Base-by-base conservation (phyloP, 139 green algal genomes). In the Klebsormidium nitens region DNA sequence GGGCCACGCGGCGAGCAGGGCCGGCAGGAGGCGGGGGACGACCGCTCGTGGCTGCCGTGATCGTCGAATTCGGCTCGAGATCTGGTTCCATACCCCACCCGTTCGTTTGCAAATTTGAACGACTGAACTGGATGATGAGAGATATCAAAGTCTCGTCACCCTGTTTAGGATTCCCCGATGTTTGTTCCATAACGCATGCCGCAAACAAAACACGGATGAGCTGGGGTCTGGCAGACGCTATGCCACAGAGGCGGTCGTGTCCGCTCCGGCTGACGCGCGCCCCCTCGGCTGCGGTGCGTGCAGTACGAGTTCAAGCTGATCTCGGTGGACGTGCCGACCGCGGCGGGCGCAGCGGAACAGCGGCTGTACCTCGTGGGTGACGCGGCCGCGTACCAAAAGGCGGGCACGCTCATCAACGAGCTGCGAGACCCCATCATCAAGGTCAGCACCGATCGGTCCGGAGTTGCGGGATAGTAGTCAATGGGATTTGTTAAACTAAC, bases 301-400 rank as follows among this genome's bases (percentile, higher is more conserved):
- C 66, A 78, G 75, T 81, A 82, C 39, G 39, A 81, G 37, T 82
- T 82, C 72, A 82, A 82, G 74, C 49, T 82, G 29, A 36, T 82
- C 3, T 74, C 75, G 3, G 37, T 82, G 3, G 75, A 82, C 29
- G 75, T 82, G 5, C 57, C 72, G 4, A 65, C 72, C 3, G 69
- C 71, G 3, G 47, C 3, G 40, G 59, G 44, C 3, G 39, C 19
- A 29, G 36, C 47, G 42, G 60, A 81, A 5, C 37, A 67, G 50
- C 26, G 71, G 8, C 64, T 82, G 23, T 82, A 60, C 46, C 29
- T 82, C 3, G 47, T 63, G 3, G 75, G 75, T 5, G 34, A 78
- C 50, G 28, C 72, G 64, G 48, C 40, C 37, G 32, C 36, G 8
- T 82, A 82, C 52, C n/a, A 67, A 5, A 29, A 50, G 36, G 55